Evolutionary conservation across 805 yeast genomes (phyloP), one percentile per base, ranked within the genome.

Genomic region (Metschnikowia vanudenii): DNA sequence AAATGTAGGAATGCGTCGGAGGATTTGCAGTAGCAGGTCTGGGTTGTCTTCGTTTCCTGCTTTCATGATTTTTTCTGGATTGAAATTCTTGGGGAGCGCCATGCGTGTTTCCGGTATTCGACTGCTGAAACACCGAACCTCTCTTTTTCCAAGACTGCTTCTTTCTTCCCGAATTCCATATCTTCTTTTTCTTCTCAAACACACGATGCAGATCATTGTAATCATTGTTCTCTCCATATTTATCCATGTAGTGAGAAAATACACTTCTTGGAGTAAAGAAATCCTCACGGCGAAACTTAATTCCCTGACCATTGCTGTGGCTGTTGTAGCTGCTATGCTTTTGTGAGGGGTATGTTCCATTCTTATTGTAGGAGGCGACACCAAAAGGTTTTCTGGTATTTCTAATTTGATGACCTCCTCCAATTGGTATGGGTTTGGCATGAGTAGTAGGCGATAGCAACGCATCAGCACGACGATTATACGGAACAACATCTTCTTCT

Each of bases 201-300:
- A 33, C 49, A 42, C 49, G 43, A 30, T 22, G 44, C 16, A 30
- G 37, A 8, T 39, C 50, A 18, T 50, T 51, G 10, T 45, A 53
- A 31, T 59, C 59, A 60, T 68, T 60, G 54, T 72, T 62, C 68
- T 76, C 66, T 65, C 82, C 72, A 50, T 71, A 72, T 52, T 82
- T 81, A 52, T 81, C 88, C 85, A 85, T 78, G 61, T 82, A 85
- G 53, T 82, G 84, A 47, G 78, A 80, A 57, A 81, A 78, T 5
- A 82, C 84, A 20, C 90, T 80, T 45, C 85, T 85, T 2, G 94
- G 94, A 3, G 94, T 86, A 61, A 85, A 86, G 55, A 76, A 83
- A 59, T 86, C 92, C 55, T 82, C 84, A 42, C 92, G 74, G 54
- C 80, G 80, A 56, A 78, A 83, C 41, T 62, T 66, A 39, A 26